A percentile compares a stretch with the other conserved stretches of the same genome.
Evolutionary conservation across 345 rosid species (phyloP).

Genomic region (Eucalyptus viminalis): DNA sequence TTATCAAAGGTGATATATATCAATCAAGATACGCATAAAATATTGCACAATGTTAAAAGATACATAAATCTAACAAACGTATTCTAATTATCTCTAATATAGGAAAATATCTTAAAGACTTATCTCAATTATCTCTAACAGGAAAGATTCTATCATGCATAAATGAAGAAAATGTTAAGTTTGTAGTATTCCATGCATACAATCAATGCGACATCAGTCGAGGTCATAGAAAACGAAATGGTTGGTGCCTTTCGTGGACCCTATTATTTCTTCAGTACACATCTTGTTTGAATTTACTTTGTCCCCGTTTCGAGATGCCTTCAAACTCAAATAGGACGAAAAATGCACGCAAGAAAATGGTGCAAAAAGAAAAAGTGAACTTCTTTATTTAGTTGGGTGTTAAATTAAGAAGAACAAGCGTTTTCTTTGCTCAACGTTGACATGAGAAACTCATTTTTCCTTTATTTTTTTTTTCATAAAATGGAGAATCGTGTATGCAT

Average conservation of each 20-base stretch:
- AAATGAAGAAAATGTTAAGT: background rate
- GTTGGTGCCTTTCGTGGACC: background rate
- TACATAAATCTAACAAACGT: no score
- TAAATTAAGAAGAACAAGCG: background rate
- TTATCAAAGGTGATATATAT: no score
- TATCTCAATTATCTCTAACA: no score
- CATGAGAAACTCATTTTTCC: background rate
- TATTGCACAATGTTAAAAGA: no score
- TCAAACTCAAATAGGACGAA: background rate
- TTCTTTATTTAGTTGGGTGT: background rate
- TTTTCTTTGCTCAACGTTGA: background rate
- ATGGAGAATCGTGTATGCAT: no score
- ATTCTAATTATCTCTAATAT: no score
- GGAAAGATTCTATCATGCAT: background rate
- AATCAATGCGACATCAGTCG: background rate
- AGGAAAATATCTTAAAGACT: no score
- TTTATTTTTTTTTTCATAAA: no score
- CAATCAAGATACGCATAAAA: no score
- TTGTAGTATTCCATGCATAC: background rate
- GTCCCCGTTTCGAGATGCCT: background rate
- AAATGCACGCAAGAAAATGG: background rate
- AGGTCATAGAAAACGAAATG: background rate
- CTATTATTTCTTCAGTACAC: background rate
- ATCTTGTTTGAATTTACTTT: background rate
- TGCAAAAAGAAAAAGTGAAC: background rate